A percentile compares a stretch with the other conserved stretches of the same genome.
Evolutionary conservation across 257 asterid genomes (phyloP).

Genomic region (Gentiana dahurica): DNA sequence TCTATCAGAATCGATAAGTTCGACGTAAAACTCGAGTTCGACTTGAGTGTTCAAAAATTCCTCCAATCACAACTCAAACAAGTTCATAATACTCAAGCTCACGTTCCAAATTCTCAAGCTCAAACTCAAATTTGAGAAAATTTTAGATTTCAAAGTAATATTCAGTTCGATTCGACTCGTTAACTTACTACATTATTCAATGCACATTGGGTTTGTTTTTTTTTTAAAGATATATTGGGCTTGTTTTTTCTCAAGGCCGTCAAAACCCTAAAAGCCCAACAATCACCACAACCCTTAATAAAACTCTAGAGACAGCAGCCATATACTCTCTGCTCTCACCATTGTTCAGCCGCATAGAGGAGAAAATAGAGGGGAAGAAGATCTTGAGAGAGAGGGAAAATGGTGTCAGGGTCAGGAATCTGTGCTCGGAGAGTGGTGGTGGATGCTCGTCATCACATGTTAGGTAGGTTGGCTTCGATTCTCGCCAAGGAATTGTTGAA

Average conservation of each 20-base stretch:
- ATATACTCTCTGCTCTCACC: neutral
- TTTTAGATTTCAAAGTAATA: no score
- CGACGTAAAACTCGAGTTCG: no score
- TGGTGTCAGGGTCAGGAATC: conserved; percentile 51
- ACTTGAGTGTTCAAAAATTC: no score
- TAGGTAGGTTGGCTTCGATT: conserved; percentile 39
- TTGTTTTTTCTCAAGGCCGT: neutral
- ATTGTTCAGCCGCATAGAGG: conserved; percentile 2
- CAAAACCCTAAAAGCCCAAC: neutral
- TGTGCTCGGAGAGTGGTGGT: conserved; percentile 38
- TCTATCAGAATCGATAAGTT: no score
- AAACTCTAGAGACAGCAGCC: conserved; percentile 2
- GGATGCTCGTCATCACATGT: conserved; percentile 44
- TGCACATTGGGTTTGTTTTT: no score
- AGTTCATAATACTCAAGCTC: no score
- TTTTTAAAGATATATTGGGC: no score
- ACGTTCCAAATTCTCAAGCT: no score
- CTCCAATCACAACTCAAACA: no score
- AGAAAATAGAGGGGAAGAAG: neutral
- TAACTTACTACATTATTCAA: no score
- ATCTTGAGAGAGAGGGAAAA: conserved; percentile 5
- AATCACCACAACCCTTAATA: neutral
- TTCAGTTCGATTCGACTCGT: no score
- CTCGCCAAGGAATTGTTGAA: conserved; percentile 40
- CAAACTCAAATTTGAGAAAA: no score